Evolutionary conservation across 2,329 filamentous ascomycete species (phyloP).

Genomic region (Clarireedia monteithiana): DNA sequence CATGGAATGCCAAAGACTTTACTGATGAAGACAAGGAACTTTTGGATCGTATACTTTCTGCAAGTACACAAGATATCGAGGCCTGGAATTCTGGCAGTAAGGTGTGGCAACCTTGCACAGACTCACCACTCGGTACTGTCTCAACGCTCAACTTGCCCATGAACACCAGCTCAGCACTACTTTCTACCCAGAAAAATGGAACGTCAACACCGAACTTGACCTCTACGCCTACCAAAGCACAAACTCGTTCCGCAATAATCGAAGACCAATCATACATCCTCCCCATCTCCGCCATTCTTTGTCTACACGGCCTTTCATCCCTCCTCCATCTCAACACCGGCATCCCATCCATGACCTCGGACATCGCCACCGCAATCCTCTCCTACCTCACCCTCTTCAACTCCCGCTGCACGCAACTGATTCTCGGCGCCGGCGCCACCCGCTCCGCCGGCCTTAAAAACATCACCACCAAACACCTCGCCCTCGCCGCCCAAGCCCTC

Average conservation of each 20-base stretch:
- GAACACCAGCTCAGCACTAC: constrained; percentile 6
- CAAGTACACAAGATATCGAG: constrained; percentile 62
- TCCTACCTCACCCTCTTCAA: constrained; percentile 92
- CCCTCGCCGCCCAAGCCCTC: constrained; percentile 81
- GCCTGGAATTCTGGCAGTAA: constrained; percentile 56
- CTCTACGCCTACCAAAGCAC: constrained; percentile 44
- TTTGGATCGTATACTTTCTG: constrained; percentile 57
- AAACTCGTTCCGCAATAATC: constrained; percentile 64
- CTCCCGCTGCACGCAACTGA: constrained; percentile 90
- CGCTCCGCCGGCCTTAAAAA: constrained; percentile 85
- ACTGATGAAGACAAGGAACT: constrained; percentile 50
- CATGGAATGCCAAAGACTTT: constrained; percentile 74
- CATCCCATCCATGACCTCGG: constrained; percentile 82
- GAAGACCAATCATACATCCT: constrained; percentile 82
- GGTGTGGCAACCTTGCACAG: constrained; percentile 43
- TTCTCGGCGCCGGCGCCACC: constrained; percentile 88
- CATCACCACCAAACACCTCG: constrained; percentile 92
- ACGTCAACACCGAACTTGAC: constrained; percentile 14
- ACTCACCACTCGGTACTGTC: constrained; percentile 16
- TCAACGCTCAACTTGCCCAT: neutral
- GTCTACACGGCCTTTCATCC: constrained; percentile 71
- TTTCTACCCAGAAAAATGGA: constrained; percentile 32
- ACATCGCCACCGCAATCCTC: constrained; percentile 71
- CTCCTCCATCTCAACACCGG: constrained; percentile 77
- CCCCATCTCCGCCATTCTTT: constrained; percentile 73